Percentiles rank a stretch among this genome's conserved stretches.
phyloP scores from a whole-genome alignment of 1,284 basidiomycete genomes.

The Takashimella tepidaria region DNA sequence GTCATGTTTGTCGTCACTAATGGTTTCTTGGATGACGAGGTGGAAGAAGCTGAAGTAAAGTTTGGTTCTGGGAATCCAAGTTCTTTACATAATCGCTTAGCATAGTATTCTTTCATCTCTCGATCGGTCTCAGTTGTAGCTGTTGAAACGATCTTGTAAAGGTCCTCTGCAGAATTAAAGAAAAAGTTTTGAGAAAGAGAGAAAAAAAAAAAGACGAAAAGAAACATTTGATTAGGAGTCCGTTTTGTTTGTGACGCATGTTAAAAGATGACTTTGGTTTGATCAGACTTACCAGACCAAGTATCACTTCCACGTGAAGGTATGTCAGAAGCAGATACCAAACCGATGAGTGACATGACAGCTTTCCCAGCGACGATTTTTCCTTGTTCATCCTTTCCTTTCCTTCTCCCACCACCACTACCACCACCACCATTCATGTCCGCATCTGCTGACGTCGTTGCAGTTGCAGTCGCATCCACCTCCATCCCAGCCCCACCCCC shows the following conservation, averaged over 20 bases:
- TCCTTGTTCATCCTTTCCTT: background rate
- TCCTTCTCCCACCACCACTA: background rate
- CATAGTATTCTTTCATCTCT: slow-evolving; percentile 13
- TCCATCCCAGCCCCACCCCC: too few relatives aligned
- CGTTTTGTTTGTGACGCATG: background rate
- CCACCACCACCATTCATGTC: background rate
- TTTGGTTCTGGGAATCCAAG: background rate
- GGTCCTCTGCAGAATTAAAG: slow-evolving; percentile 16
- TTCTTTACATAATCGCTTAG: background rate
- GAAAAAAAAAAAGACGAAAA: slow-evolving; percentile 8
- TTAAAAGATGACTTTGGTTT: slow-evolving; percentile 2
- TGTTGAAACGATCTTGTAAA: slow-evolving; percentile 17
- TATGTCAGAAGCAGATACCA: background rate
- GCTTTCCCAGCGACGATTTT: too few relatives aligned
- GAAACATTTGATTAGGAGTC: background rate
- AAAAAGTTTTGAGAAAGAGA: background rate
- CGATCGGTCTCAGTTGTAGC: slow-evolving; percentile 13
- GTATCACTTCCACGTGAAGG: background rate
- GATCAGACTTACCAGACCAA: background rate
- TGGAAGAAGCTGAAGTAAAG: too few relatives aligned
- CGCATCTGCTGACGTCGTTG: too few relatives aligned
- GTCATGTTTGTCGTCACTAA: too few relatives aligned
- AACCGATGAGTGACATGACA: background rate
- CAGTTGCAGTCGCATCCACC: too few relatives aligned
- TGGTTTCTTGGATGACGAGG: too few relatives aligned